Evolutionary conservation across 805 yeast species (phyloP).

Genomic region (Myxozyma melibiosi): DNA sequence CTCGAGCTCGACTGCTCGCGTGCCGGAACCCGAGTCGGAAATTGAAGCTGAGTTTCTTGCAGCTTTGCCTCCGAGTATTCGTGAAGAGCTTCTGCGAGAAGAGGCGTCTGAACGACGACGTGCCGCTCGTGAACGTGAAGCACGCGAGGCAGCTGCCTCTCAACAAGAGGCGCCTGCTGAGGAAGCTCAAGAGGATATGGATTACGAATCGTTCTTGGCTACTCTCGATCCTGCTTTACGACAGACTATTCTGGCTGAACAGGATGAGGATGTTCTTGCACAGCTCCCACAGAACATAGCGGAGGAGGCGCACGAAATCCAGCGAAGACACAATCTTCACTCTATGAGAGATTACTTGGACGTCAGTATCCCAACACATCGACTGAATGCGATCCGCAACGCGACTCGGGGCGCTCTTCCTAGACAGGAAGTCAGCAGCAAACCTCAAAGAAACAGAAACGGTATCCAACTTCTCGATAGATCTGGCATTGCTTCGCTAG

Average conservation of each 20-base stretch:
- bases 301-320: constrained; percentile 40
- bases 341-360: constrained; percentile 16
- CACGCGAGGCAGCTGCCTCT: constrained; percentile 11
- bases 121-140: constrained; percentile 34
- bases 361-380: constrained; percentile 9
- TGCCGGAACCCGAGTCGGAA: constrained; percentile 52
- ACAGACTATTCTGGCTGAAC: constrained; percentile 41
- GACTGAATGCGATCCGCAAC: neutral
- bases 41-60: constrained; percentile 78
- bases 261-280: constrained; percentile 39
- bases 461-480: constrained; percentile 71
- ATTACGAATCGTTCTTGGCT: constrained; percentile 39
- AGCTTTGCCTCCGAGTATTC: constrained; percentile 69
- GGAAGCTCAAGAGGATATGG: constrained; percentile 34
- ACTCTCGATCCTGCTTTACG: constrained; percentile 41
- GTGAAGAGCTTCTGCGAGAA: constrained; percentile 45
- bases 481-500: constrained; percentile 70
- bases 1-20: constrained; percentile 47
- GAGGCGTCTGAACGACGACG: constrained; percentile 37
- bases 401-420: neutral
- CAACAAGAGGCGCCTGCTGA: neutral
- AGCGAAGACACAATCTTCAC: constrained; percentile 16
- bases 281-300: constrained; percentile 40
- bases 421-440: constrained; percentile 30
- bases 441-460: constrained; percentile 47